Evolutionary conservation across 1,284 basidiomycete species (phyloP).

Genomic region (Cryptococcus sp.): DNA sequence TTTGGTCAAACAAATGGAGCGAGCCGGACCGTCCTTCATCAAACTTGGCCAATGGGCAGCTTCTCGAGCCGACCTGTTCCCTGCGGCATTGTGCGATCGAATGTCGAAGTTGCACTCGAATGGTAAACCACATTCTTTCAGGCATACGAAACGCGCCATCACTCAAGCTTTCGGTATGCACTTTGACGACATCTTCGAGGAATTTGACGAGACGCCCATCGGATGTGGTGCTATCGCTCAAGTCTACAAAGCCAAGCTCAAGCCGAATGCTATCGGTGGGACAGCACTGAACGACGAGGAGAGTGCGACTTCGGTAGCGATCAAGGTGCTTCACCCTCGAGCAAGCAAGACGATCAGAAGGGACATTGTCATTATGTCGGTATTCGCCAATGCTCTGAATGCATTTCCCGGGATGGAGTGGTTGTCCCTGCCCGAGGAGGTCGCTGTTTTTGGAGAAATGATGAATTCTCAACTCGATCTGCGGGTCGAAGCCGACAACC

Average conservation of each 20-base stretch:
- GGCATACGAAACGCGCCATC: constrained; percentile 76
- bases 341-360: constrained; percentile 75
- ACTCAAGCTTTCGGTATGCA: constrained; percentile 74
- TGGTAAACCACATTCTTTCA: constrained; percentile 74
- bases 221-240: constrained; percentile 98
- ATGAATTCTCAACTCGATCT: constrained; percentile 95
- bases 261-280: constrained; percentile 12
- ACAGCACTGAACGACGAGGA: constrained; percentile 14
- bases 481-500: constrained; percentile 81
- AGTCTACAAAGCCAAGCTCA: constrained; percentile 30
- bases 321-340: constrained; percentile 90
- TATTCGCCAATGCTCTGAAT: constrained; percentile 79
- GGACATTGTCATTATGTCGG: constrained; percentile 85
- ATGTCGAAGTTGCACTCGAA: constrained; percentile 86
- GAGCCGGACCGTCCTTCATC: constrained; percentile 93
- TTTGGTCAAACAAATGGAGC: constrained; percentile 83
- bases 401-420: constrained; percentile 89
- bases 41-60: constrained; percentile 99
- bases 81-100: constrained; percentile 78
- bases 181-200: constrained; percentile 86
- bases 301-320: constrained; percentile 79
- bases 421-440: constrained; percentile 94
- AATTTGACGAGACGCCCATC: constrained; percentile 80
- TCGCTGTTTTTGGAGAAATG: constrained; percentile 90
- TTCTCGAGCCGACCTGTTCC: constrained; percentile 90